Percentiles rank a stretch among this genome's conserved stretches.
phyloP scores from a whole-genome alignment of 202 grass and related monocot genomes.

The Zoysia matrella region DNA sequence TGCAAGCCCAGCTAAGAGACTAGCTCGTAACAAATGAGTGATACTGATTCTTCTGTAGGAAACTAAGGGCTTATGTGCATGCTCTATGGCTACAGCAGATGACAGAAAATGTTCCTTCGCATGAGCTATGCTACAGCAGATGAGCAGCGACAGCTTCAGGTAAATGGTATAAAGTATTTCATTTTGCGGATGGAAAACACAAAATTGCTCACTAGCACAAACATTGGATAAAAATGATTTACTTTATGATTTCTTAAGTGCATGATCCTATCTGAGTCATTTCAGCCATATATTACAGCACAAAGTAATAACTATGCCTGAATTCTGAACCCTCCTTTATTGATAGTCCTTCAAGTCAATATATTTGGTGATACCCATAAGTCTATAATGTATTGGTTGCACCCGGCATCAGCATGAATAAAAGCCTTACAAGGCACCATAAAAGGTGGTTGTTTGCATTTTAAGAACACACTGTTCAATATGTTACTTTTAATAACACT shows the following conservation, averaged over 20 bases:
- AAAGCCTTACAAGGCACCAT: background rate
- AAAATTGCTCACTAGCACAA: background rate
- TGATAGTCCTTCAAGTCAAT: background rate
- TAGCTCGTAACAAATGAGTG: background rate
- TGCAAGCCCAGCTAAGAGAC: background rate
- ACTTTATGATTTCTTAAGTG: background rate
- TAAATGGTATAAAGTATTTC: background rate
- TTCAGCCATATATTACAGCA: background rate
- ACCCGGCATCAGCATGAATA: background rate
- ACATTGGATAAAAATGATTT: background rate
- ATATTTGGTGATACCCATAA: conserved; percentile 8
- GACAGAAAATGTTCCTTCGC: background rate
- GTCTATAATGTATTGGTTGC: background rate
- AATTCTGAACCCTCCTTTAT: background rate
- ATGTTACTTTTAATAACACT: background rate
- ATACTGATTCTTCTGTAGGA: background rate
- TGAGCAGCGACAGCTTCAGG: conserved; percentile 1
- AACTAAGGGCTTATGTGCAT: background rate
- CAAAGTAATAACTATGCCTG: background rate
- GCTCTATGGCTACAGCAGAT: background rate
- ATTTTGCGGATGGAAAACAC: background rate
- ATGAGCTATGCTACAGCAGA: background rate
- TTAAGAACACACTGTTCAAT: background rate
- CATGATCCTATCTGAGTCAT: conserved; percentile 11
- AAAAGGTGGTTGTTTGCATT: background rate